A percentile compares a stretch with the other conserved stretches of the same genome.
phyloP scores from a whole-genome alignment of 1,284 basidiomycete genomes.

The Ceratobasidium sp. region DNA sequence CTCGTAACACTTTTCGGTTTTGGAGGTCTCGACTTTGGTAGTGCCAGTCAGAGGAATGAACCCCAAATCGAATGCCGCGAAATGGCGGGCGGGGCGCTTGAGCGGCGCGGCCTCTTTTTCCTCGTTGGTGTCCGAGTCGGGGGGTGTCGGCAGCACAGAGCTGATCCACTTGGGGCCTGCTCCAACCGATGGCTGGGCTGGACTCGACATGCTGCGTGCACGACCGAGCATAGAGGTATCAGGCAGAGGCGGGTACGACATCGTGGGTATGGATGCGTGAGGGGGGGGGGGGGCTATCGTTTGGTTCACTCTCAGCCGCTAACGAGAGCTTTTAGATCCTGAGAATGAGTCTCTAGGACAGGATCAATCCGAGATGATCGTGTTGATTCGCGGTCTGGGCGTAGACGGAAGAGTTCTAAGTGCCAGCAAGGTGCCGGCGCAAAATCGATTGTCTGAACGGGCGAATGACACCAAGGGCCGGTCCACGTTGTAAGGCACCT shows the following conservation, averaged over 20 bases:
- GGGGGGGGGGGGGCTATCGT: not conserved
- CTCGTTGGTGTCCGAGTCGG: slow-evolving; percentile 20
- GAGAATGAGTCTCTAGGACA: not conserved
- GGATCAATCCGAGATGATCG: not conserved
- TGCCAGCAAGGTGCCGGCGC: not conserved
- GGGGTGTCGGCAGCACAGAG: slow-evolving; percentile 10
- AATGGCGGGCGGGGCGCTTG: slow-evolving; percentile 18
- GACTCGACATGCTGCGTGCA: slow-evolving; percentile 9
- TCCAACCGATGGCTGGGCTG: not conserved
- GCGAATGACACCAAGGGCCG: not conserved
- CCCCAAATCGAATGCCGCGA: slow-evolving; percentile 29
- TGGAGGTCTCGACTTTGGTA: not conserved
- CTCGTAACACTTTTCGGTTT: slow-evolving; percentile 10
- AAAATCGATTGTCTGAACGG: not conserved
- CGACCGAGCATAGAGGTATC: not conserved
- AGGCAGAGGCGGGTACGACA: slow-evolving; percentile 21
- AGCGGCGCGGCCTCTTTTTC: slow-evolving; percentile 14
- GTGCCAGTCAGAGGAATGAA: slow-evolving; percentile 1
- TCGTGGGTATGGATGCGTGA: not conserved
- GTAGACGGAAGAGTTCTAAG: not conserved
- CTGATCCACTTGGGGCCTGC: slow-evolving; percentile 25
- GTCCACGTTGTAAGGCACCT: slow-evolving; percentile 21
- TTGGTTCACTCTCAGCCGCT: not conserved
- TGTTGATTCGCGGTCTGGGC: slow-evolving; percentile 23
- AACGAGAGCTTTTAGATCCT: slow-evolving; percentile 8